Evolutionary conservation across 495 filamentous ascomycete genomes (phyloP).

Genomic region (Xylona heveae): DNA sequence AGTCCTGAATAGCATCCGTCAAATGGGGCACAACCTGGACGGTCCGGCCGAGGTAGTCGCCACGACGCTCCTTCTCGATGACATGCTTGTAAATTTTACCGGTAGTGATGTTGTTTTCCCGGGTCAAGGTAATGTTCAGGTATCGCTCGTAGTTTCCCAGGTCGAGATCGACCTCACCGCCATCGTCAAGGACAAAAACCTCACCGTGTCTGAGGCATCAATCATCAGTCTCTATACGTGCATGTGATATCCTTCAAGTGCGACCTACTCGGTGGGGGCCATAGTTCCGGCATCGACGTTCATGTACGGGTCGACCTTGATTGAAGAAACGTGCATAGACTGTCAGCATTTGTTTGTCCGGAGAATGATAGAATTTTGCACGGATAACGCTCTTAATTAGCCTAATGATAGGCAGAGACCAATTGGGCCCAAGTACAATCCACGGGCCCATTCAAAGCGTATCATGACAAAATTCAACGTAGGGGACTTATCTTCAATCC

Average conservation of each 20-base stretch:
- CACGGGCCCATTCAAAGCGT: too few relatives aligned
- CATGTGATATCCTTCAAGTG: not conserved
- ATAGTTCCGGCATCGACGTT: constrained; percentile 74
- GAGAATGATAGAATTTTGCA: too few relatives aligned
- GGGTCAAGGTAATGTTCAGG: constrained; percentile 45
- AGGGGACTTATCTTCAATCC: constrained; percentile 40
- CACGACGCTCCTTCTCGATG: constrained; percentile 54
- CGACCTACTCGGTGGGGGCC: constrained; percentile 52
- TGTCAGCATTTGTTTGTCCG: constrained; percentile 10
- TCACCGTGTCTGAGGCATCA: constrained; percentile 37
- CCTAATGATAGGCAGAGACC: too few relatives aligned
- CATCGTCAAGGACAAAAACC: constrained; percentile 52
- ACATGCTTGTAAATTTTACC: constrained; percentile 88
- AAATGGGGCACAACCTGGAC: constrained; percentile 89
- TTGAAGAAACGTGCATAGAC: constrained; percentile 29
- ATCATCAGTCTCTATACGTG: constrained; percentile 7
- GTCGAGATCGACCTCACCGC: constrained; percentile 76
- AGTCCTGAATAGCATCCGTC: constrained; percentile 77
- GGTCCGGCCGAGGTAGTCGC: constrained; percentile 78
- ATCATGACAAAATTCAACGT: too few relatives aligned
- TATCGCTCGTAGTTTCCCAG: constrained; percentile 92
- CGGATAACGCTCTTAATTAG: too few relatives aligned
- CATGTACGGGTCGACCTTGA: constrained; percentile 72
- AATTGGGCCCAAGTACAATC: too few relatives aligned
- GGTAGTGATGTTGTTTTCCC: constrained; percentile 83